Base-by-base conservation (phyloP, 139 green algal species). In the Coelastrella sp. region DNA sequence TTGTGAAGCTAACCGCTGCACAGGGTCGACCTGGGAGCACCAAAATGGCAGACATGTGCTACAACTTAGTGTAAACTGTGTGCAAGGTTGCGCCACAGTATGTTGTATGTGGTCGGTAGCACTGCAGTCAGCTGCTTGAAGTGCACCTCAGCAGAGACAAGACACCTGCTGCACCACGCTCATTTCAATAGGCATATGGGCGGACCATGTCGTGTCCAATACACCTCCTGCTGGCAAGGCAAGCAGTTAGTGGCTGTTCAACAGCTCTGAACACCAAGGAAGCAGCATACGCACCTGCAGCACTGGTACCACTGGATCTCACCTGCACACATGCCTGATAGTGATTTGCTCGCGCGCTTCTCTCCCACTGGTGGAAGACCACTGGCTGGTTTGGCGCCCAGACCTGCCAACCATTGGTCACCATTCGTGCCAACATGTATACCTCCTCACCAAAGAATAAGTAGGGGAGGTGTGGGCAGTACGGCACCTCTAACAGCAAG, bases 391-490 rank as follows among this genome's bases (percentile, higher is more conserved):
- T 68, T 2, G 96, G 96, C 7, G 92, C 83, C 73, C 91, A 97
- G 22, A 97, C 82, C 68, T 96, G 90, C 88, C 93, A 98, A 3
- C 96, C 96, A 7, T 76, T 80, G 0, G 93, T 97, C 91, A 90
- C 97, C 89, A 97, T 89, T 19, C 94, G 94, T 19, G 90, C 92
- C 78, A 96, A 90, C 93, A 95, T 94, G 80, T 93, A 93, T 7
- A 92, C 6, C 91, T 95, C 95, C 93, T 97, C 95, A 3, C 96
- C 96, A 76, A 98, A 97, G 86, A 98, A 97, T 20, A 98, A 94
- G 87, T 96, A 92, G 4, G 92, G 93, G 66, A 97, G 93, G 80
- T 92, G 66, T 19, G 92, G 92, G 74, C 94, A 92, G 81, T 96
- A 95, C 4, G 95, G 93, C 60, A 93, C 95, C 60, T 96, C 91